Evolutionary conservation across 768 basidiomycete species (phyloP), one percentile per base, ranked within the genome.

Genomic region (Termitomyces sp.): DNA sequence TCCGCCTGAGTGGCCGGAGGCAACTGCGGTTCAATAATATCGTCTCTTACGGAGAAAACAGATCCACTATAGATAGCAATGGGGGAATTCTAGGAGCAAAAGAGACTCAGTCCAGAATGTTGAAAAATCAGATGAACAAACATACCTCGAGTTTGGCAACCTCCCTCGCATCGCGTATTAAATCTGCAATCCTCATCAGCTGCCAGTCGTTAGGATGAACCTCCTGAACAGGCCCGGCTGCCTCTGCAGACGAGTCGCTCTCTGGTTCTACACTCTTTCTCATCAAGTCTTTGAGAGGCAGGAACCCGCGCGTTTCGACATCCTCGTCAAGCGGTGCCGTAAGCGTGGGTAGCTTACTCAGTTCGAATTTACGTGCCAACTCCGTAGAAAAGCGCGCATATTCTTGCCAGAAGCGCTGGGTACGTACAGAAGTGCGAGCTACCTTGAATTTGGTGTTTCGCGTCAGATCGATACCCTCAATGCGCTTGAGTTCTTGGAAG

Each of bases 121-220:
- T n/a, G 29, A 48, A 9, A 23, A 20, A 27, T 53, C 44, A 25
- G 57, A 27, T n/a, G 33, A 5, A 29, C 6, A 62, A 36, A 69
- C 75, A 54, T 57, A 89, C 90, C 75, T 85, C 78, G 52, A 80
- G 70, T 53, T 77, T 75, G 23, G 80, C 79, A 22, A 96, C 66
- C 5, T 73, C 68, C 58, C 72, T 77, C 1, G 87, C 88, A 64
- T 97, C 93, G 13, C 78, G 71, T 44, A 94, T 74, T 39, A 97
- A 73, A 70, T 97, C 96, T 43, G 83, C 78, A 54, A 99, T 89
- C 60, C 97, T 79, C 92, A 98, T 95, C 40, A 99, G 72, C 62
- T 95, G 91, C 74, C 96, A 94, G 55, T 91, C 94, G 62, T 99
- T 98, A 7, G 97, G 97, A 72, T 98, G 82, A 33, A 76, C 78